phyloP scores from a whole-genome alignment of 495 filamentous ascomycete genomes.

The Talaromyces thailandensis region DNA sequence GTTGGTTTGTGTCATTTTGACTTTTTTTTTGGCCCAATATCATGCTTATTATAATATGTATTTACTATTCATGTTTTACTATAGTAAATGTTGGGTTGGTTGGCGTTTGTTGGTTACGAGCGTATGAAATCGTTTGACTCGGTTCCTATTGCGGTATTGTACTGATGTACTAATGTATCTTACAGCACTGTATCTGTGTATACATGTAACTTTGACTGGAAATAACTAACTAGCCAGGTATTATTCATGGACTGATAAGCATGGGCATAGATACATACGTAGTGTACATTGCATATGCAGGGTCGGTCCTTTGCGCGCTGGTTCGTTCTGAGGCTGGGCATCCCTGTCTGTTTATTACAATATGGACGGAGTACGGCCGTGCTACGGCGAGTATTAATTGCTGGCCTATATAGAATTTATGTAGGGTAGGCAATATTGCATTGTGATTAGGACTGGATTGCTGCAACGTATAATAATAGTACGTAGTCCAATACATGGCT shows the following conservation, averaged over 20 bases:
- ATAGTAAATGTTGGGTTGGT: too few species aligned
- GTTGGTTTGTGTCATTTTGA: too few species aligned
- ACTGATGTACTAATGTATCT: not conserved
- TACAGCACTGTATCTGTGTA: not conserved
- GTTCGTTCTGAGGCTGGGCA: not conserved
- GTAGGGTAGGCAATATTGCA: not conserved
- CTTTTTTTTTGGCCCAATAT: too few species aligned
- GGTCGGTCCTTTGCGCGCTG: not conserved
- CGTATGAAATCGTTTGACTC: not conserved
- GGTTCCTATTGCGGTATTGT: not conserved
- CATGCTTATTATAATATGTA: too few species aligned
- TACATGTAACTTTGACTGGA: not conserved
- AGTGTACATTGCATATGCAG: constrained; percentile 1
- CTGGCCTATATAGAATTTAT: not conserved
- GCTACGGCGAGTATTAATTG: not conserved
- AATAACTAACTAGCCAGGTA: not conserved
- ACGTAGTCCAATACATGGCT: not conserved
- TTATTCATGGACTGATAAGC: not conserved
- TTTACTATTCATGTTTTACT: too few species aligned
- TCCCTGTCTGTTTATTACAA: not conserved
- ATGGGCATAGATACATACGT: not conserved
- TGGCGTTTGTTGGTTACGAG: not conserved
- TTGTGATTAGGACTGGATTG: not conserved
- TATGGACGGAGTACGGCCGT: not conserved
- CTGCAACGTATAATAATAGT: not conserved